A percentile compares a stretch with the other conserved stretches of the same genome.
Conservation (phyloP, 1,139 yeast genomes). For the Debaryomycetaceae sp. region DNA sequence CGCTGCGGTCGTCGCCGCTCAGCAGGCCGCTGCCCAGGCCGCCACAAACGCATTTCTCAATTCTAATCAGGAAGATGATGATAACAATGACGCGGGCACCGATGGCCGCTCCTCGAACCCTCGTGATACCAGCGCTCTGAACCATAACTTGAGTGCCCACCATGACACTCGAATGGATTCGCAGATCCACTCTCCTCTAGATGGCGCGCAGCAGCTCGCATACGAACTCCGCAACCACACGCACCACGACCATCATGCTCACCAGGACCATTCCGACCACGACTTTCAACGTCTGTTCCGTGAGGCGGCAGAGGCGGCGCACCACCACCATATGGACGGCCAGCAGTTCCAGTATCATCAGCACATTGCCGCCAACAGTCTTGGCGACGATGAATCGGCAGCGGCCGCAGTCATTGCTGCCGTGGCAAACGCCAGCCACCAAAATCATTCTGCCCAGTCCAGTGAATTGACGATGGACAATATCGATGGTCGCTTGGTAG, state of each 20-base stretch:
- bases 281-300: conserved; percentile 30
- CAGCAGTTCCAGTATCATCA: conserved; percentile 24
- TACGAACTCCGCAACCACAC: conserved; percentile 15
- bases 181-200: conserved; percentile 1
- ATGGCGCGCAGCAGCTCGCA: conserved; percentile 12
- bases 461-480: conserved; percentile 36
- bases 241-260: conserved; percentile 15
- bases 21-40: conserved; percentile 12
- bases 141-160: no score
- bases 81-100: conserved; percentile 2
- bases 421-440: conserved; percentile 17
- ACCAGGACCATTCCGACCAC: conserved; percentile 21
- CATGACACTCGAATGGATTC: not conserved
- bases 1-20: conserved; percentile 14
- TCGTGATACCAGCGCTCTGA: no score
- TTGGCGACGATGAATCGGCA: conserved; percentile 15
- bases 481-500: conserved; percentile 37
- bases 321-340: conserved; percentile 18
- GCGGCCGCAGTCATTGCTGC: conserved; percentile 36
- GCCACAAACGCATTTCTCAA: conserved; percentile 10
- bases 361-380: conserved; percentile 18
- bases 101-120: not conserved
- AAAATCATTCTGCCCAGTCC: conserved; percentile 15
- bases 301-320: conserved; percentile 26
- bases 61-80: conserved; percentile 6